Base-by-base conservation (phyloP, 23 red algal genomes). In the Gracilaria caudata region DNA sequence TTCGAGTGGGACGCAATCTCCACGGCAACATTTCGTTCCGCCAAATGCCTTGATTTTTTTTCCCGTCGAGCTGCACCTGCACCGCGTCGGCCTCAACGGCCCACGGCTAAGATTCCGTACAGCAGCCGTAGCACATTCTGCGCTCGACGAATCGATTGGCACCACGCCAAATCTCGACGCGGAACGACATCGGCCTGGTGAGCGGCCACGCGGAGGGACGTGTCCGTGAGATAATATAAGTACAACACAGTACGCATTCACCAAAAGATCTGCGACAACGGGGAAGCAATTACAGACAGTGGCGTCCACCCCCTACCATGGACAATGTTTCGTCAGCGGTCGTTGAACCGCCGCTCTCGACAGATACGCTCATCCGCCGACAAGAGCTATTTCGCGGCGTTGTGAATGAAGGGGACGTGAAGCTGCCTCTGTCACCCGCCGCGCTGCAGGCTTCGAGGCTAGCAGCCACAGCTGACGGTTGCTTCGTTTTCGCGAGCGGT, bases 331-430 rank as follows among this genome's bases (percentile, higher is more conserved):
- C 19, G 37, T 7, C 34, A 26, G 37, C 70, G 40, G n/a, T 10
- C 2, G 29, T 40, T 8, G 38, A 33, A 19, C 38, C 21, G 70
- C 70, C 70, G 70, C 29, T 34, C 49, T 17, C 49, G 49, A 7
- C 6, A 17, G 12, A 53, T 17, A 16, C 49, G 49, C 49, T 17
- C 49, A 17, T 16, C 7, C 8, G 49, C 49, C 49, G 14, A 7
- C 43, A 45, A 11, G 37, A 86, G n/a, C 68, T 86, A 28, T 75
- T 86, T 72, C 82, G 82, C 43, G 83, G 45, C 66, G 51, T 63
- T 4, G 38, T 87, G 9, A 5, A n/a, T 24, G 68, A 34, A 19
- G 51, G 20, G 5, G 58, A 53, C 71, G 53, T 79, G 1, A 14
- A 21, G 37, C 54, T 79, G 20, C 85, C 85, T 4, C 72, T 89